phyloP scores from a whole-genome alignment of 2,329 filamentous ascomycete genomes.

The Immersiporthe knoxdaviesiana region DNA sequence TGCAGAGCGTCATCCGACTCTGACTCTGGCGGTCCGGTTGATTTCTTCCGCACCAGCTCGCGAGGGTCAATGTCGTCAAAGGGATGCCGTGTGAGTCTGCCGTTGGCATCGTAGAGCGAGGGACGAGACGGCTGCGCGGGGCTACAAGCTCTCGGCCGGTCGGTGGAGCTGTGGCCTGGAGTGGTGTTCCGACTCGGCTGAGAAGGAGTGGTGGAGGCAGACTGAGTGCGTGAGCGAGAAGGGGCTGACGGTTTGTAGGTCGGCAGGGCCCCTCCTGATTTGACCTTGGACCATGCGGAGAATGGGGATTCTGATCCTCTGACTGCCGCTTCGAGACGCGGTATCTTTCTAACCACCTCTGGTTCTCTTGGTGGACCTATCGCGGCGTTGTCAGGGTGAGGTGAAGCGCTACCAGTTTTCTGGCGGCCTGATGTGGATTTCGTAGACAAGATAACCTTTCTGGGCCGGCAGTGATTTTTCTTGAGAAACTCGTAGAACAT shows the following conservation, averaged over 20 bases:
- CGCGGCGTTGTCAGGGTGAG: not conserved
- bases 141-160: not conserved
- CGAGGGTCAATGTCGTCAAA: constrained; percentile 43
- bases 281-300: constrained; percentile 44
- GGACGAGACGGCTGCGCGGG: not conserved
- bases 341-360: not conserved
- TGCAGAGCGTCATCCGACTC: not conserved
- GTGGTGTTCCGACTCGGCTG: not conserved
- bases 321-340: constrained; percentile 4
- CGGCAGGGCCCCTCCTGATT: constrained; percentile 32
- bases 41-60: not conserved
- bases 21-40: not conserved
- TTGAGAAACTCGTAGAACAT: constrained; percentile 76
- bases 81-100: constrained; percentile 48
- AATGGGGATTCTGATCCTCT: constrained; percentile 38
- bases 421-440: not conserved
- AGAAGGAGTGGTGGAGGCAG: not conserved
- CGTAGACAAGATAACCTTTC: constrained; percentile 7
- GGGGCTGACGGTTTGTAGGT: constrained; percentile 34
- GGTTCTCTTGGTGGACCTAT: not conserved
- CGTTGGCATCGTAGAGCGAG: constrained; percentile 45
- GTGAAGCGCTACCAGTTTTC: not conserved
- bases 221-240: constrained; percentile 19
- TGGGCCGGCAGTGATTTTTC: constrained; percentile 70
- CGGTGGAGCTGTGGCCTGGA: not conserved